Conservation (phyloP, 2,329 filamentous ascomycete species). For the Colletotrichum abscissum region DNA sequence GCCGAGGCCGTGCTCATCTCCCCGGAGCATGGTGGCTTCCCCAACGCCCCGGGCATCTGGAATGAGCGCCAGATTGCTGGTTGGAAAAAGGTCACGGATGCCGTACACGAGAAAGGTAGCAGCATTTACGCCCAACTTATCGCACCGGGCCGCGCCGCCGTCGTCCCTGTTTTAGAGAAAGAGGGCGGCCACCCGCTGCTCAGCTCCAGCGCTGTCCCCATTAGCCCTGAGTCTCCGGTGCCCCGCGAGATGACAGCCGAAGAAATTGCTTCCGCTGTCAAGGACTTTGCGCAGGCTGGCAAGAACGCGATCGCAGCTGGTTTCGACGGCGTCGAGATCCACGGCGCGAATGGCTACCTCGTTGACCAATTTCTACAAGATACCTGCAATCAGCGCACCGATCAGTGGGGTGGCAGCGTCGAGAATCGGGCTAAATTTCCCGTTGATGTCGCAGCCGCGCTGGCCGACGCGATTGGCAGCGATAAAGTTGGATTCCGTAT, state of each 20-base stretch:
- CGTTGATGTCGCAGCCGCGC: conserved; percentile 58
- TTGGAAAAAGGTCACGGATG: conserved; percentile 71
- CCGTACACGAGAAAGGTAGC: conserved; percentile 71
- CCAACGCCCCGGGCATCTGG: conserved; percentile 67
- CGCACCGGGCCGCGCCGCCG: conserved; percentile 67
- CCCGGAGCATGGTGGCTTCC: conserved; percentile 45
- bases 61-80: conserved; percentile 63
- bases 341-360: conserved; percentile 70
- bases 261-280: conserved; percentile 72
- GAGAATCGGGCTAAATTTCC: conserved; percentile 64
- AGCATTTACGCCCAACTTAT: conserved; percentile 73
- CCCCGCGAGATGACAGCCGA: conserved; percentile 72
- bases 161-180: conserved; percentile 39
- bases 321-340: conserved; percentile 76
- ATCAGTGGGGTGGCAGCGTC: conserved; percentile 63
- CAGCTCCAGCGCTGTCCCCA: conserved; percentile 43
- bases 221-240: conserved; percentile 58
- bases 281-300: conserved; percentile 64
- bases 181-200: conserved; percentile 43
- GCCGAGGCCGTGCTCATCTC: conserved; percentile 58
- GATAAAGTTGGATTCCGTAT: conserved; percentile 68
- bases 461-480: conserved; percentile 56
- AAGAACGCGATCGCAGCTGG: conserved; percentile 70
- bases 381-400: conserved; percentile 60
- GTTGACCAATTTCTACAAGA: conserved; percentile 69